These are phyloP conservation scores for Podaxis sp. DNA, from an alignment of 768 basidiomycete genomes.

Conservation along the genomic window DNA sequence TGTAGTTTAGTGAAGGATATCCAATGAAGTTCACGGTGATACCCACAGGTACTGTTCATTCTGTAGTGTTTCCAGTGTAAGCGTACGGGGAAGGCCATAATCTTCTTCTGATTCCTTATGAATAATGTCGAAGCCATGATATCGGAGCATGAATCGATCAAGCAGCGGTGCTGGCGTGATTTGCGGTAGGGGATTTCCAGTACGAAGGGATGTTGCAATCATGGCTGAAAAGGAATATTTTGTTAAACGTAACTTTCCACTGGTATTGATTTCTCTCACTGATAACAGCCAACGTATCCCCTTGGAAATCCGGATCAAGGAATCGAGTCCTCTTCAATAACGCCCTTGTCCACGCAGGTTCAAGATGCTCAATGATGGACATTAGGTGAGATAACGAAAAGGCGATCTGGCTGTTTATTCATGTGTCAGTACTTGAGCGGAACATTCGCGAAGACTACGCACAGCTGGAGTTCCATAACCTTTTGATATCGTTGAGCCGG, in stretches of 20 bases:
- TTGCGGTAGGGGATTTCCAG: constrained; percentile 77
- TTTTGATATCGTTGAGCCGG: constrained; percentile 76
- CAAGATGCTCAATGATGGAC: constrained; percentile 70
- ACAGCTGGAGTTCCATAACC: constrained; percentile 70
- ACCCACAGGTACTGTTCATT: constrained; percentile 80
- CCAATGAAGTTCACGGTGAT: neutral
- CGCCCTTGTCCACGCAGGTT: constrained; percentile 75
- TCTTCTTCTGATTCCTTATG: constrained; percentile 73
- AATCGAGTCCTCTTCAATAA: constrained; percentile 75
- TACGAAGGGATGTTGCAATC: constrained; percentile 73
- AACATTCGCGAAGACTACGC: constrained; percentile 20
- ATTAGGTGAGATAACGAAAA: constrained; percentile 71
- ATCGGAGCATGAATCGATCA: constrained; percentile 45
- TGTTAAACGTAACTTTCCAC: neutral
- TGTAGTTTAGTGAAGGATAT: neutral
- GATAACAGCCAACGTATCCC: constrained; percentile 81
- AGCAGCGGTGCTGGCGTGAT: constrained; percentile 78
- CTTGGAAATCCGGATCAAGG: constrained; percentile 78
- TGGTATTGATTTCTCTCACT: constrained; percentile 39
- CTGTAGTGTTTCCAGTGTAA: constrained; percentile 72
- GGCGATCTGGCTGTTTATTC: constrained; percentile 55
- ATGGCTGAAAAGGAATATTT: constrained; percentile 46
- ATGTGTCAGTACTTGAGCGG: neutral
- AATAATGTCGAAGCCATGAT: constrained; percentile 65
- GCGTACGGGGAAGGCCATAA: constrained; percentile 66